Evolutionary conservation across 352 stramenopile genomes (phyloP), one percentile per base, ranked within the genome.

Genomic region (Globisporangium nodosum): DNA sequence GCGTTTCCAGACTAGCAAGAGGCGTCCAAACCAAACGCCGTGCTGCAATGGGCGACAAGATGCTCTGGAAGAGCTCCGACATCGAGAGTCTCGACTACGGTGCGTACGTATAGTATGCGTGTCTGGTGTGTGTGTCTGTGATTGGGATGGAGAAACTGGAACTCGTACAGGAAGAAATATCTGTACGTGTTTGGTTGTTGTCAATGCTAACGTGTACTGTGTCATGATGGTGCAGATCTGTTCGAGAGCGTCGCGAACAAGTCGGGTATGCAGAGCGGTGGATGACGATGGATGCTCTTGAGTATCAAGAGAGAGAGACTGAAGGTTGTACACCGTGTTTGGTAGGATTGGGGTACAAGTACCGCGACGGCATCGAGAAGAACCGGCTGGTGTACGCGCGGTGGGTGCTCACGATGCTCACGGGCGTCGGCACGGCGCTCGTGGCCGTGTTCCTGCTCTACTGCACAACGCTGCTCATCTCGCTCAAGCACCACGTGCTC

Each of bases 221-320:
- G 4, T 39, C 33, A 8, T 39, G 33, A 9, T 42, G 20, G 15
- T 40, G 15, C 56, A 94, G 85, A 94, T 64, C 60, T 89, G 21
- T 94, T 94, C 56, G 85, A 94, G 62, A 92, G 81, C 54, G 81
- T 94, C n/a, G 85, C 92, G 45, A 92, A 94, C 76, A 90, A 91
- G 54, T 87, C 78, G 7, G 68, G 67, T 72, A 58, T 31, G 66
- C 37, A 12, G 24, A 21, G n/a, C n/a, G n/a, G n/a, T n/a, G n/a
- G n/a, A n/a, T n/a, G n/a, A n/a, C n/a, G n/a, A n/a, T n/a, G n/a
- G n/a, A n/a, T n/a, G n/a, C n/a, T n/a, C n/a, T n/a, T n/a, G n/a
- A n/a, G n/a, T n/a, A n/a, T n/a, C n/a, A n/a, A n/a, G n/a, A n/a
- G n/a, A n/a, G n/a, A n/a, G n/a, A n/a, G n/a, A n/a, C n/a, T n/a